Evolutionary conservation across 768 basidiomycete genomes (phyloP).

Genomic region (Trametes elegans): DNA sequence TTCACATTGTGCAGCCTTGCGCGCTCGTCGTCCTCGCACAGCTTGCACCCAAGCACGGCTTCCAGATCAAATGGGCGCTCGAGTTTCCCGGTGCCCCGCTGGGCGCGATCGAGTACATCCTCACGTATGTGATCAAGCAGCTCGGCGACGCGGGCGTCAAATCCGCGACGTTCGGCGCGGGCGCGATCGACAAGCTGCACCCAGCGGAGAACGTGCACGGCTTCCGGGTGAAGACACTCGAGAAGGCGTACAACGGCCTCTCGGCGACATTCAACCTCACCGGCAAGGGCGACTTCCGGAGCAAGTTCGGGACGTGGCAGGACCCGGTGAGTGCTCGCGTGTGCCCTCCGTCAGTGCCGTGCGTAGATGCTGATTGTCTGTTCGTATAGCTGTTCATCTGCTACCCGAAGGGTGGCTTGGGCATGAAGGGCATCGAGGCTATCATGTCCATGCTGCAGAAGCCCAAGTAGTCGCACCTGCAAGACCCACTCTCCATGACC

Average conservation of each 20-base stretch:
- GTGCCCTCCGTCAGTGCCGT: neutral
- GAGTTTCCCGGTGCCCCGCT: slow-evolving; percentile 42
- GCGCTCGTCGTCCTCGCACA: slow-evolving; percentile 42
- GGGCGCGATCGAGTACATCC: slow-evolving; percentile 40
- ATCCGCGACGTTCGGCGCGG: slow-evolving; percentile 40
- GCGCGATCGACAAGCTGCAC: slow-evolving; percentile 33
- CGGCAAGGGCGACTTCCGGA: slow-evolving; percentile 39
- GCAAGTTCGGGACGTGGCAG: slow-evolving; percentile 34
- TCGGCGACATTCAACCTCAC: slow-evolving; percentile 33
- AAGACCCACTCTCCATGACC: no score
- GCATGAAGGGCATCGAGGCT: slow-evolving; percentile 33
- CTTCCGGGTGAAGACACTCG: slow-evolving; percentile 35
- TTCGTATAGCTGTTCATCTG: slow-evolving; percentile 33
- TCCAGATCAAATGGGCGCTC: slow-evolving; percentile 46
- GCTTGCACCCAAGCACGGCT: slow-evolving; percentile 38
- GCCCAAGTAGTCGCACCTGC: slow-evolving; percentile 28
- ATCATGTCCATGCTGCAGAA: slow-evolving; percentile 34
- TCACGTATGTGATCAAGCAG: slow-evolving; percentile 37
- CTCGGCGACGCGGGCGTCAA: slow-evolving; percentile 37
- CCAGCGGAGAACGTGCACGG: slow-evolving; percentile 34
- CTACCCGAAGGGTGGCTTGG: slow-evolving; percentile 34
- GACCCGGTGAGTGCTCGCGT: slow-evolving; percentile 29
- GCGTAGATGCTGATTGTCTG: neutral
- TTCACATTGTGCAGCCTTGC: slow-evolving; percentile 26
- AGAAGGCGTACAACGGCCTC: slow-evolving; percentile 40